These are phyloP conservation scores for Moricandia arvensis DNA, from an alignment of 345 rosid species.

Conservation along the genomic window DNA sequence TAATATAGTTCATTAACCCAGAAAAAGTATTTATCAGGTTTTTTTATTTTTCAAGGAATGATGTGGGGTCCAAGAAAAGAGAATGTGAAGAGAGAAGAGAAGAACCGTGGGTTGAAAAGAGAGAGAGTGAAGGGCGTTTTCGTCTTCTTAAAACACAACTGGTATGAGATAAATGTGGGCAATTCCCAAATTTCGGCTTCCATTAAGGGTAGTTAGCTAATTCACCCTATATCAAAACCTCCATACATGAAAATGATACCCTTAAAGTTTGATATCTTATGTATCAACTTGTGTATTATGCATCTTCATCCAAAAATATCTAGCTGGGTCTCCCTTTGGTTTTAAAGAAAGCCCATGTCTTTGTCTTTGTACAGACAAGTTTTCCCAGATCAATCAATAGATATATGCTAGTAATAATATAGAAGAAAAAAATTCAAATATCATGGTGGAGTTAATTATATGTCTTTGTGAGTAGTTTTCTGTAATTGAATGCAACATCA, in stretches of 20 bases:
- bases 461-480: constrained; percentile 28
- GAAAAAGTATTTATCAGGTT: no score
- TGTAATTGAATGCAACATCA: constrained; percentile 19
- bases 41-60: no score
- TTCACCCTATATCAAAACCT: no score
- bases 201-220: no score
- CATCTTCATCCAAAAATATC: constrained; percentile 31
- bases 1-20: no score
- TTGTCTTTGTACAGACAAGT: constrained; percentile 26
- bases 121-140: no score
- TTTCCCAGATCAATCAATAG: constrained; percentile 17
- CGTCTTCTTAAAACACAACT: no score
- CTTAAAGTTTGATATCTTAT: constrained; percentile 30
- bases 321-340: constrained; percentile 18
- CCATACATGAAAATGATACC: constrained; percentile 30
- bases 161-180: no score
- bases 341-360: constrained; percentile 17
- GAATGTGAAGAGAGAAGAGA: no score
- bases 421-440: constrained; percentile 4
- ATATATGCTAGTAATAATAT: background rate
- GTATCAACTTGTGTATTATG: constrained; percentile 31
- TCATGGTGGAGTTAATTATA: constrained; percentile 14
- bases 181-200: no score
- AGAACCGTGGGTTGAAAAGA: no score
- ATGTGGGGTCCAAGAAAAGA: no score